Conservation (phyloP, 345 rosid species). For the Moringa oleifera region DNA sequence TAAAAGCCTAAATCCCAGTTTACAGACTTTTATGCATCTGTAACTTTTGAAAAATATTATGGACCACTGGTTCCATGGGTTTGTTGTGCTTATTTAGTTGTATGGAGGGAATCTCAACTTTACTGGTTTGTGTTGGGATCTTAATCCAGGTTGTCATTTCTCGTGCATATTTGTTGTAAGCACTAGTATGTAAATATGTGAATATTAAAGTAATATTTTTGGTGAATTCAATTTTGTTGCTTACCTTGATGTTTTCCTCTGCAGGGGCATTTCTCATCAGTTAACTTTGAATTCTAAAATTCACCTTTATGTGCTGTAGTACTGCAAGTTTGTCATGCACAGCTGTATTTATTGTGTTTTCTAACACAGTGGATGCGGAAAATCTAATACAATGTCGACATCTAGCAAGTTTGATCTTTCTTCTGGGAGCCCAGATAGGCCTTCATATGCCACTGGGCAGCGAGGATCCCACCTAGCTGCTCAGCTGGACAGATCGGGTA, state of each 20-base stretch:
- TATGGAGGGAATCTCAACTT: neutral
- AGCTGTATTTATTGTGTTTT: constrained; percentile 45
- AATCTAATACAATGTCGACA: constrained; percentile 66
- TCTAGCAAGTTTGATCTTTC: constrained; percentile 84
- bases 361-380: constrained; percentile 40
- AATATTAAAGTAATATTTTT: neutral
- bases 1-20: neutral
- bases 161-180: neutral
- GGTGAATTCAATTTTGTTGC: constrained; percentile 10
- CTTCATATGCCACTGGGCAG: constrained; percentile 55
- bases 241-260: constrained; percentile 22
- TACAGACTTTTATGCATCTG: neutral
- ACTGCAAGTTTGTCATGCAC: constrained; percentile 61
- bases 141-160: neutral
- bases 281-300: constrained; percentile 22
- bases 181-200: neutral
- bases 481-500: constrained; percentile 78
- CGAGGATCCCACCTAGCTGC: constrained; percentile 75
- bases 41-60: neutral
- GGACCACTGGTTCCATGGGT: neutral
- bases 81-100: constrained; percentile 7
- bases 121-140: neutral
- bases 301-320: constrained; percentile 48
- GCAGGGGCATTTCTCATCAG: constrained; percentile 38
- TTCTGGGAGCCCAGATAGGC: constrained; percentile 84